Evolutionary conservation across 306 rosid species (phyloP).

Genomic region (Rosa lucieae): DNA sequence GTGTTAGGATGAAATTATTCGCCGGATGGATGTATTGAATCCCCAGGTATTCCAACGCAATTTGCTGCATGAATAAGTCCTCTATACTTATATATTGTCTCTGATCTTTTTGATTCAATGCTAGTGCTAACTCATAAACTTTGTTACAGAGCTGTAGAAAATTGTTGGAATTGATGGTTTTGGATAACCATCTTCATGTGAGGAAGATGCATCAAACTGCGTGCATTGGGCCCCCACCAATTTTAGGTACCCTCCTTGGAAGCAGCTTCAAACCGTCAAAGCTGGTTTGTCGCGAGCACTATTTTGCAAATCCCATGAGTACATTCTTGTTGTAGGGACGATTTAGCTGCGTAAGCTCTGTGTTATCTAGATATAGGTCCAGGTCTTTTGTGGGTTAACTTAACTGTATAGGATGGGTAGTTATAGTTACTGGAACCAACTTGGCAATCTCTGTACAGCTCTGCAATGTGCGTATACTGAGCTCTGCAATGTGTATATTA

Average conservation of each 20-base stretch:
- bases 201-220: constrained; percentile 72
- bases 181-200: constrained; percentile 64
- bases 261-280: constrained; percentile 41
- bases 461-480: background rate
- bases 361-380: background rate
- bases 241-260: constrained; percentile 53
- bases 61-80: background rate
- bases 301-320: constrained; percentile 81
- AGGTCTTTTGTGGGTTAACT: background rate
- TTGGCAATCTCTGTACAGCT: background rate
- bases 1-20: constrained; percentile 67
- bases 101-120: constrained; percentile 2
- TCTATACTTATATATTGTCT: background rate
- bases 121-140: constrained; percentile 24
- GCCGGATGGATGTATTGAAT: constrained; percentile 74
- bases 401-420: background rate
- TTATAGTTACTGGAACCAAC: background rate
- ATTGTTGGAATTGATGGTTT: constrained; percentile 73
- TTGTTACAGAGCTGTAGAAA: constrained; percentile 73
- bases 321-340: constrained; percentile 54
- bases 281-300: constrained; percentile 57
- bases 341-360: background rate
- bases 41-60: constrained; percentile 64
- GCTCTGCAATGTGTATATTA: background rate
- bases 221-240: constrained; percentile 43